Evolutionary conservation across 371 early-diverging fungal species (phyloP), one percentile per base, ranked within the genome.

Genomic region (Syncephalastrum contaminatum): DNA sequence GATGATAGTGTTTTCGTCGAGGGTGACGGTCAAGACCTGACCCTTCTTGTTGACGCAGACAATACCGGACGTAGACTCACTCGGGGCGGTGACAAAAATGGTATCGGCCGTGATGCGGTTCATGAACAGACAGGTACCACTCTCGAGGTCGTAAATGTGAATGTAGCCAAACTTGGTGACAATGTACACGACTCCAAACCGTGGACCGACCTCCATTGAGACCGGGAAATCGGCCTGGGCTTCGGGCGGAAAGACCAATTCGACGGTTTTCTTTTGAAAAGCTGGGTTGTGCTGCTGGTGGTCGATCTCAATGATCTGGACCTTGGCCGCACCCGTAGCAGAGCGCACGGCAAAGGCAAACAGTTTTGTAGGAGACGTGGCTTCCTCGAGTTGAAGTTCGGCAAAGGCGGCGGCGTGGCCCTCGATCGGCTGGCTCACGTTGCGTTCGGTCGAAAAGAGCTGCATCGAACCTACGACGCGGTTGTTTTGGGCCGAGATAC

Each of bases 141-240:
- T 82, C 69, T 95, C 97, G 43, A 98, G 79, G 63, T 97, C 97
- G 73, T 94, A 97, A 25, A 98, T 76, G 66, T 98, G 97, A 56
- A 98, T 90, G 67, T 90, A 97, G n/a, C 98, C 98, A 69, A 88
- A 92, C 77, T 97, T 98, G 57, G 98, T 98, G 43, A 98, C 91
- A 50, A 98, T 70, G 72, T 87, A 98, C 54, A 96, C 89, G 43
- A 97, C 82, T 62, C 90, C 91, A 69, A 93, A 94, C 75, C 91
- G 92, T 44, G 88, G 84, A 53, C 91, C 88, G 54, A 96, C 83
- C 78, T 98, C 97, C 95, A 97, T 93, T 7, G 95, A 85, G 4
- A 98, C 97, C 21, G 99, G 99, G 80, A 98, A 98, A 72, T 98
- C 99, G 50, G 75, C 81, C 21, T 80, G 86, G 13, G 95, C 95